phyloP scores from a whole-genome alignment of 2,329 filamentous ascomycete species.

The Beauveria pseudobassiana region DNA sequence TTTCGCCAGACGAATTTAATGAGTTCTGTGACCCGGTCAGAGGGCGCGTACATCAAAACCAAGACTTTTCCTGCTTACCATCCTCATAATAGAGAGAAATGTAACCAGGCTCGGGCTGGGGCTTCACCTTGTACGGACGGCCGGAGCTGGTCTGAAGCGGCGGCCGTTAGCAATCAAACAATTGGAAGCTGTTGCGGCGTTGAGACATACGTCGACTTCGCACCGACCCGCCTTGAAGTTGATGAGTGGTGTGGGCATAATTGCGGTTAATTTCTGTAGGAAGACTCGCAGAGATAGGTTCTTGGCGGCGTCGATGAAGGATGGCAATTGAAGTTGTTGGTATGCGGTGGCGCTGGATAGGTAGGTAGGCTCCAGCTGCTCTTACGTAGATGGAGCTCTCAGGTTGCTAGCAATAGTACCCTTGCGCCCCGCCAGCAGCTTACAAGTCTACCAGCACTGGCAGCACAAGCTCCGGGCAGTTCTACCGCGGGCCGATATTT shows the following conservation, averaged over 20 bases:
- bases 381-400: slow-evolving; percentile 11
- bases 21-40: slow-evolving; percentile 50
- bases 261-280: slow-evolving; percentile 9
- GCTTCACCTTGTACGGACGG: slow-evolving; percentile 61
- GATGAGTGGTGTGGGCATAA: slow-evolving; percentile 79
- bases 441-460: too few relatives aligned
- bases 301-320: neutral
- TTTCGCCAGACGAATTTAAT: slow-evolving; percentile 97
- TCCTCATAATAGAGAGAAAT: slow-evolving; percentile 91
- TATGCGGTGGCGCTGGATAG: neutral
- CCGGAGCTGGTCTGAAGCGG: slow-evolving; percentile 35
- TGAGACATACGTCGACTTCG: slow-evolving; percentile 63
- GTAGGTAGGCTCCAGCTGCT: slow-evolving; percentile 6
- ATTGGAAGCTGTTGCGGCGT: neutral
- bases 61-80: slow-evolving; percentile 41
- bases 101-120: slow-evolving; percentile 69
- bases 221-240: slow-evolving; percentile 95
- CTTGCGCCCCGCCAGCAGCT: too few relatives aligned
- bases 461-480: neutral
- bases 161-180: slow-evolving; percentile 14
- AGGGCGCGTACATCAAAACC: neutral
- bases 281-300: neutral
- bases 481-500: slow-evolving; percentile 14
- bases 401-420: too few relatives aligned
- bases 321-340: neutral